Evolutionary conservation across 495 filamentous ascomycete genomes (phyloP).

Genomic region (Trypethelium eluteriae): DNA sequence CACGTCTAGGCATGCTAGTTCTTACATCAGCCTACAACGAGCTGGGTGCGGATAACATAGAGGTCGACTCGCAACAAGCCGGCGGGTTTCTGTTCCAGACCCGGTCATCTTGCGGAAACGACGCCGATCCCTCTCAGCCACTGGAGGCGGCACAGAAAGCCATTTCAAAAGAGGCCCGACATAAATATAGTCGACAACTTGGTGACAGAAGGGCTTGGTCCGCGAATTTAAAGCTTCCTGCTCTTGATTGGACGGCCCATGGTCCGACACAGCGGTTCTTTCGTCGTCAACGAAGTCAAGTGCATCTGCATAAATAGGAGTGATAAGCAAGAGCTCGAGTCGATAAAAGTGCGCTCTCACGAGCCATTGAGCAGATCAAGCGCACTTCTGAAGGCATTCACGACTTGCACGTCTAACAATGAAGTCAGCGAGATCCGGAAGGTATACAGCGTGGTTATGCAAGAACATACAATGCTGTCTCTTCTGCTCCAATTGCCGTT

Average conservation of each 20-base stretch:
- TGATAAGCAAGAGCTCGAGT: background rate
- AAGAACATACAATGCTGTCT: constrained; percentile 24
- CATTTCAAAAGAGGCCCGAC: background rate
- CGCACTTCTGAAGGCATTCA: constrained; percentile 23
- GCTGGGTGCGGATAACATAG: constrained; percentile 3
- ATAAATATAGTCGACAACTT: background rate
- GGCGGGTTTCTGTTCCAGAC: background rate
- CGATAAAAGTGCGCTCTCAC: background rate
- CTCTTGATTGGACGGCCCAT: background rate
- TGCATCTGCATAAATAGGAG: background rate
- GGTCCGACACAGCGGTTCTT: background rate
- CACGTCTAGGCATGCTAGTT: background rate
- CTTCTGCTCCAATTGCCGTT: constrained; percentile 25
- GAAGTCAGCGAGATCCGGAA: background rate
- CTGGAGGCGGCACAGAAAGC: background rate
- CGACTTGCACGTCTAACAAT: constrained; percentile 17
- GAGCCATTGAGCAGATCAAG: constrained; percentile 15
- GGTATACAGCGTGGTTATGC: too few species aligned
- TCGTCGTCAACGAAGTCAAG: background rate
- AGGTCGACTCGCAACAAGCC: background rate
- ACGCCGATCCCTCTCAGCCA: background rate
- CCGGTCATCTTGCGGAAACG: background rate
- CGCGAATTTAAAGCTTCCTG: background rate
- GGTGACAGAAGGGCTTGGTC: background rate
- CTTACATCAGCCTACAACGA: constrained; percentile 11